phyloP scores from a whole-genome alignment of 208 protist genomes.

The Trypanosoma cruzi region DNA sequence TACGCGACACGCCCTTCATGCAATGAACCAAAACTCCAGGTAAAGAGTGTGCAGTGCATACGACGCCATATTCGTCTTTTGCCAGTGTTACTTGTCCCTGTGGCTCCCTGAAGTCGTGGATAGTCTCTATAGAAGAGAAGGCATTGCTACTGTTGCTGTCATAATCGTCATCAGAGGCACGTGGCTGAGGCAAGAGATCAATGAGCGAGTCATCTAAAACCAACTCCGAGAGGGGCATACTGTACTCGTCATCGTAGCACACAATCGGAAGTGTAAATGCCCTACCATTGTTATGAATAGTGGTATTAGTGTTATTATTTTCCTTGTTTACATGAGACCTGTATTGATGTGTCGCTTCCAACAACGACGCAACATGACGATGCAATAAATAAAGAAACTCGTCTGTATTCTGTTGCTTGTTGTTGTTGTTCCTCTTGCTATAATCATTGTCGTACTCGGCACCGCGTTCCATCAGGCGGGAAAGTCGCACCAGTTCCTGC shows the following conservation, averaged over 20 bases:
- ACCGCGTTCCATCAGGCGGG: neutral
- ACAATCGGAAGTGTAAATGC: neutral
- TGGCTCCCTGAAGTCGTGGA: neutral
- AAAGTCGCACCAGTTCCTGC: constrained; percentile 18
- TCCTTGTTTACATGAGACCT: neutral
- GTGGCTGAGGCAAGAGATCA: neutral
- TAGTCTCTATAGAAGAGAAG: neutral
- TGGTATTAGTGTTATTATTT: neutral
- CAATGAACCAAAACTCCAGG: constrained; percentile 85
- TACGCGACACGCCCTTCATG: constrained; percentile 73
- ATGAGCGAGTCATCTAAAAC: constrained; percentile 3
- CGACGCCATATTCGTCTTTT: neutral
- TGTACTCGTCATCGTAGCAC: neutral
- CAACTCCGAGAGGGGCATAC: neutral
- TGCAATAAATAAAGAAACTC: constrained; percentile 9
- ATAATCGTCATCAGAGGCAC: neutral
- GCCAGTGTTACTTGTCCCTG: neutral
- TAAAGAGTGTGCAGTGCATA: neutral
- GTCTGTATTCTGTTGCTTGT: neutral
- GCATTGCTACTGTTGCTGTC: neutral
- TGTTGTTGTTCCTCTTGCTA: neutral
- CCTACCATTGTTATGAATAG: neutral
- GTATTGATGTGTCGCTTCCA: neutral
- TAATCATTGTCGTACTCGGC: neutral
- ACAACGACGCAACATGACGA: neutral